Conservation (phyloP, 257 asterid species). For the Pogostemon cablin region DNA sequence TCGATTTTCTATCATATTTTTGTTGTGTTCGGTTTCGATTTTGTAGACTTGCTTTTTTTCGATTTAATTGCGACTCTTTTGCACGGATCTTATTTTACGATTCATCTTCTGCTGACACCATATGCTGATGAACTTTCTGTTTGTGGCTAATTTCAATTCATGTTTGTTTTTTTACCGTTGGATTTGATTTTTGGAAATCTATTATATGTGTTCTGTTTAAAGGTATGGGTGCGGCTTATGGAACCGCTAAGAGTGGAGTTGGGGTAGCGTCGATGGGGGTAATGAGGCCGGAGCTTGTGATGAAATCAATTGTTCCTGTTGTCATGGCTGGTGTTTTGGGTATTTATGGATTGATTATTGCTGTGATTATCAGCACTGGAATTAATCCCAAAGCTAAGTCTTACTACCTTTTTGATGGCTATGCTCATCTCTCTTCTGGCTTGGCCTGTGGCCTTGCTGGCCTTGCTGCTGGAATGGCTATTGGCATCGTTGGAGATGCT, state of each 20-base stretch:
- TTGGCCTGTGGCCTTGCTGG: conserved; percentile 86
- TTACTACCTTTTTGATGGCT: conserved; percentile 81
- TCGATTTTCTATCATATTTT: neutral
- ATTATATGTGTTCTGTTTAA: neutral
- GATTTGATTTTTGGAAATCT: neutral
- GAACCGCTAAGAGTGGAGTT: conserved; percentile 87
- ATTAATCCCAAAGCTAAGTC: conserved; percentile 82
- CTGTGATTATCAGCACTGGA: conserved; percentile 84
- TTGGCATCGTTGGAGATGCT: conserved; percentile 88
- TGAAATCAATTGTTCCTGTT: conserved; percentile 85
- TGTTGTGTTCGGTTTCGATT: neutral
- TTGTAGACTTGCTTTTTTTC: neutral
- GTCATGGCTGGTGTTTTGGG: conserved; percentile 96
- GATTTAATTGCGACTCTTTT: neutral
- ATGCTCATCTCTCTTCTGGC: conserved; percentile 85
- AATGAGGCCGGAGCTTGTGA: conserved; percentile 87
- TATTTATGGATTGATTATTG: conserved; percentile 77
- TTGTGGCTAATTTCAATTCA: neutral
- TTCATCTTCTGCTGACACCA: no score
- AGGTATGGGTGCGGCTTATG: conserved; percentile 93
- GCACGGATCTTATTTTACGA: neutral
- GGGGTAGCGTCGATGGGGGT: conserved; percentile 94
- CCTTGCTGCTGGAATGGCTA: conserved; percentile 87
- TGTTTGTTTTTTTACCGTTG: neutral
- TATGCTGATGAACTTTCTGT: neutral